Evolutionary conservation across 2,329 filamentous ascomycete species (phyloP).

Genomic region (Sclerotinia glacialis): DNA sequence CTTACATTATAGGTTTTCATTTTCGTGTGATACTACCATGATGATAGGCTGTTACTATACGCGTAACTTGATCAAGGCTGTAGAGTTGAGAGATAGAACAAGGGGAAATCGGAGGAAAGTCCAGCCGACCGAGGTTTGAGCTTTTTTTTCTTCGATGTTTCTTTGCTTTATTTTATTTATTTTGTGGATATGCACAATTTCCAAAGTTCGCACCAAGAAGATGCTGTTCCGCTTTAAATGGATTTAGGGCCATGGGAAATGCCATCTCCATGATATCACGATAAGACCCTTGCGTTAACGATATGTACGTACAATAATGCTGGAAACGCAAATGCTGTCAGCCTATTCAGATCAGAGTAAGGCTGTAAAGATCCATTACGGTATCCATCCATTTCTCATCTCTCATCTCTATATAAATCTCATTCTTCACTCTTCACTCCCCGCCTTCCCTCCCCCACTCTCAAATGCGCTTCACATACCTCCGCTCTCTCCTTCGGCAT

Average conservation of each 20-base stretch:
- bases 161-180: too few relatives aligned
- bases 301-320: not conserved
- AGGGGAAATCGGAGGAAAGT: not conserved
- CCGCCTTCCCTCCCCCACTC: conserved; percentile 40
- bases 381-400: not conserved
- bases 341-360: not conserved
- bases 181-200: too few relatives aligned
- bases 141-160: too few relatives aligned
- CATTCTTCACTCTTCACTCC: not conserved
- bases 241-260: too few relatives aligned
- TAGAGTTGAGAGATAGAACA: not conserved
- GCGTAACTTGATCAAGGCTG: too few relatives aligned
- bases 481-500: conserved; percentile 32
- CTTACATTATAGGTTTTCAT: conserved; percentile 1
- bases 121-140: not conserved
- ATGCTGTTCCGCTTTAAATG: not conserved
- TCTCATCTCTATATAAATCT: not conserved
- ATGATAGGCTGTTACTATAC: too few relatives aligned
- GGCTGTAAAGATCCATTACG: not conserved
- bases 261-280: too few relatives aligned
- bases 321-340: not conserved
- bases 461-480: conserved; percentile 48
- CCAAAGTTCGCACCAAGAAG: too few relatives aligned
- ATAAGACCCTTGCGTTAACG: not conserved
- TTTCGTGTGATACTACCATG: too few relatives aligned